Evolutionary conservation across 2,329 filamentous ascomycete species (phyloP).

Genomic region (Akanthomyces lecanii): DNA sequence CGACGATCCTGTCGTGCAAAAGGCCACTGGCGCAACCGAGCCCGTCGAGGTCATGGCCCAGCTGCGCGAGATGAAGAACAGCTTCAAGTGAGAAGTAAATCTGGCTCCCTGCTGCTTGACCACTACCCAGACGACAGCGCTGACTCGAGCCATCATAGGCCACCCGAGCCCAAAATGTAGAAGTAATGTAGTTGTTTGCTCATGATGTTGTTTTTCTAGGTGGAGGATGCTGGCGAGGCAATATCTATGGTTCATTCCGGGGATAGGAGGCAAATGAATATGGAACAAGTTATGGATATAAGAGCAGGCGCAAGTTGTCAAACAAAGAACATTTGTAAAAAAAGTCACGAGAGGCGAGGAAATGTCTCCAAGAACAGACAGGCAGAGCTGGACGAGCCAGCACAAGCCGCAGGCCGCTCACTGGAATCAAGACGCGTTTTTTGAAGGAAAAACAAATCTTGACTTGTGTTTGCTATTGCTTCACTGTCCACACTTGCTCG

Average conservation of each 20-base stretch:
- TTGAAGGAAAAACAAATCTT: slow-evolving; percentile 19
- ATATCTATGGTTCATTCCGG: slow-evolving; percentile 11
- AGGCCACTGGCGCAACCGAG: slow-evolving; percentile 74
- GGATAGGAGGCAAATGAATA: slow-evolving; percentile 15
- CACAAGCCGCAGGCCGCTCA: slow-evolving; percentile 28
- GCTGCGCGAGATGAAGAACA: slow-evolving; percentile 88
- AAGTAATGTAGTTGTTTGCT: slow-evolving; percentile 18
- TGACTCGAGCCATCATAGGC: slow-evolving; percentile 21
- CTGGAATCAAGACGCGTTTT: slow-evolving; percentile 26
- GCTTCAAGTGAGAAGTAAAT: slow-evolving; percentile 52
- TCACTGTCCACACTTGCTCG: slow-evolving; percentile 67
- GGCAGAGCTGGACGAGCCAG: slow-evolving; percentile 24
- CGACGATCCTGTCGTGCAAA: slow-evolving; percentile 78
- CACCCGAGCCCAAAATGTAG: slow-evolving; percentile 25
- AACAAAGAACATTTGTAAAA: neutral
- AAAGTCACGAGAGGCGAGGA: neutral
- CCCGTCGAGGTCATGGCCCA: slow-evolving; percentile 81
- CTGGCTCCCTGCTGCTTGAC: neutral
- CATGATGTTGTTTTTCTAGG: neutral
- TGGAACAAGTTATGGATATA: slow-evolving; percentile 19
- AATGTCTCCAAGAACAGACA: slow-evolving; percentile 37
- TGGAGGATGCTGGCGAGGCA: slow-evolving; percentile 9
- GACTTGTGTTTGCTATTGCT: slow-evolving; percentile 51
- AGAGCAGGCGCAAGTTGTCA: neutral
- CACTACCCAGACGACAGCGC: neutral